Percentiles rank a stretch among this genome's conserved stretches.
phyloP scores from a whole-genome alignment of 2,329 filamentous ascomycete genomes.

The Alternaria sp. region DNA sequence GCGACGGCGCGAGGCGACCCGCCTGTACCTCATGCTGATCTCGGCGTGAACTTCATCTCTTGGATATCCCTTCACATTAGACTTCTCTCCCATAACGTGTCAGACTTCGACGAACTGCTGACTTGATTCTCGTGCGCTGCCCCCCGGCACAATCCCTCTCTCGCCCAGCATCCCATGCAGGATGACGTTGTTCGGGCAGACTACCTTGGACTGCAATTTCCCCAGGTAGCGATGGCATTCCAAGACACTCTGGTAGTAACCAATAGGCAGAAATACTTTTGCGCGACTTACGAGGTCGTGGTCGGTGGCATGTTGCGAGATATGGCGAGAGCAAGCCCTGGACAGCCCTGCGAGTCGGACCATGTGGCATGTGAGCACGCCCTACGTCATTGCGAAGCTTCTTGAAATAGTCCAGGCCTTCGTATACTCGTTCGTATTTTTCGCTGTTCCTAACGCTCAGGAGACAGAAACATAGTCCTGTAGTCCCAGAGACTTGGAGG shows the following conservation, averaged over 20 bases:
- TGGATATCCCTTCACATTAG: not conserved
- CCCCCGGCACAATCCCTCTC: not conserved
- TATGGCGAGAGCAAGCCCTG: not conserved
- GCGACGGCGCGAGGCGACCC: slow-evolving; percentile 27
- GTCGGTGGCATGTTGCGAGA: not conserved
- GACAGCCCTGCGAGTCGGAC: not conserved
- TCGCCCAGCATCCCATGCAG: slow-evolving; percentile 10
- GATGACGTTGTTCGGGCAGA: slow-evolving; percentile 14
- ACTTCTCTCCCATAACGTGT: not conserved
- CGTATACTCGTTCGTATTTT: not conserved
- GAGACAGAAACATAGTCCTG: not conserved
- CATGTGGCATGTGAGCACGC: not conserved
- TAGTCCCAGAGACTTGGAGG: not conserved
- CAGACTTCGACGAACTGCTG: not conserved
- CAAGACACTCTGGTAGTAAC: not conserved
- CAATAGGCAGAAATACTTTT: not conserved
- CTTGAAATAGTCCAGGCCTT: not conserved
- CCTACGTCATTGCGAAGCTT: not conserved
- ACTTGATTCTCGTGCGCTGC: slow-evolving; percentile 4
- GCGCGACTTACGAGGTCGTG: not conserved
- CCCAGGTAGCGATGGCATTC: not conserved
- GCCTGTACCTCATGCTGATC: slow-evolving; percentile 7
- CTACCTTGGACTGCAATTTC: slow-evolving; percentile 4
- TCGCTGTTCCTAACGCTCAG: not conserved
- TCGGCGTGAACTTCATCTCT: not conserved